Evolutionary conservation across 208 protist species (phyloP), one percentile per base, ranked within the genome.

Genomic region (Trypanosoma grayi): DNA sequence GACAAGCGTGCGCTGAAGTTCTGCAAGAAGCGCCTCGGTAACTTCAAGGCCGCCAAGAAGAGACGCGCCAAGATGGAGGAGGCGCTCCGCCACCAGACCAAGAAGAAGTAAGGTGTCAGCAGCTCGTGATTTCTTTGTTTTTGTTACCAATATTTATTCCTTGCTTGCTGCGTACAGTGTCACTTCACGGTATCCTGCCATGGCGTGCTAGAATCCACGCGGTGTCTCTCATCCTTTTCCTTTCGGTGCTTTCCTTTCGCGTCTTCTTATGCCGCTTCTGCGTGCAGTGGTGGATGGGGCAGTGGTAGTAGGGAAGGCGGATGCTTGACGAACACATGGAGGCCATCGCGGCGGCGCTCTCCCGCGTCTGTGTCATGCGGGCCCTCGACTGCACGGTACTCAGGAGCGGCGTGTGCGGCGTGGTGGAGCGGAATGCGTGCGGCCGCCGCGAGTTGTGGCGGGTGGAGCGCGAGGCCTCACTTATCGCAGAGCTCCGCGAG

Each of bases 1-100:
- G 94, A 98, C 72, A 98, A 98, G 87, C 88, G 93, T 61, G 94
- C 94, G 43, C 80, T 98, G 34, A 96, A 97, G 77, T 92, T 92
- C 67, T 92, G 86, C 83, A 98, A 98, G 81, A 94, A 95, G 83
- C 86, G 93, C 60, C 83, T 97, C 39, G 93, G 93, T 31, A 75
- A 88, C 78, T 85, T 93, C 69, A 85, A 63, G 41, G 84, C 81
- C 9, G 93, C 87, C 25, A 96, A 97, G 83, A 97, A 97, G 87
- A 91, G 93, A 74, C 85, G 93, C 54, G 50, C 86, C 40, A 90
- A 94, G 83, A 79, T 97, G 71, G 89, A 94, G 83, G 87, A 95
- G 76, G 75, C 83, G 16, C 85, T 97, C 24, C 90, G 92, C 58
- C 76, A 90, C 56, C 75, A 75, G 28, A 72, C 79, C 58, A 97